Percentiles rank a stretch among this genome's conserved stretches.
phyloP scores from a whole-genome alignment of 31 red algal species.

The Asparagopsis taxiformis region DNA sequence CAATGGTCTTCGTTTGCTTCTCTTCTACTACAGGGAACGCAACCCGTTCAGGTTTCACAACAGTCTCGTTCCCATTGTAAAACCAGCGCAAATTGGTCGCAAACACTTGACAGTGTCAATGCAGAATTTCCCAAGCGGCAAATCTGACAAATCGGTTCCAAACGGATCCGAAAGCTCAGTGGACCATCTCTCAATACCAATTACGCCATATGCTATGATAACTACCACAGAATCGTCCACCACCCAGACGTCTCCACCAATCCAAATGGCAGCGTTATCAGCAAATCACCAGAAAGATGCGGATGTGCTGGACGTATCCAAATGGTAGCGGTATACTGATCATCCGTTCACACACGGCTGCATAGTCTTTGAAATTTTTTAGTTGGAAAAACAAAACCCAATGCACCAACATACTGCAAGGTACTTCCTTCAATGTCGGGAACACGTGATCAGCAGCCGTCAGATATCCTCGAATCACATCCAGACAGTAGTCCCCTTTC shows the following conservation, averaged over 20 bases:
- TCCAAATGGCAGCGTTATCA: not conserved
- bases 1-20: not conserved
- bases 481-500: too few relatives aligned
- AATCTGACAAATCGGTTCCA: not conserved
- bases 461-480: too few relatives aligned
- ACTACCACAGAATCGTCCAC: conserved; percentile 4
- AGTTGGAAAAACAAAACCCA: not conserved
- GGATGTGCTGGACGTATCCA: not conserved
- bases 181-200: conserved; percentile 2
- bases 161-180: conserved; percentile 8
- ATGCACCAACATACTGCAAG: not conserved
- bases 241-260: too few relatives aligned
- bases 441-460: not conserved
- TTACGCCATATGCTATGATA: too few relatives aligned
- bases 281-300: conserved; percentile 10
- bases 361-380: not conserved
- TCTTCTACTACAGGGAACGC: not conserved
- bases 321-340: not conserved
- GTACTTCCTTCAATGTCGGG: not conserved
- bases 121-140: not conserved
- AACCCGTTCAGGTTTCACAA: not conserved
- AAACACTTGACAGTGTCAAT: not conserved
- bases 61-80: not conserved
- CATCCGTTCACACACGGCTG: too few relatives aligned
- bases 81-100: not conserved